These are phyloP conservation scores for Thalassiosira delicatula DNA, from an alignment of 352 stramenopile genomes.

Conservation along the genomic window DNA sequence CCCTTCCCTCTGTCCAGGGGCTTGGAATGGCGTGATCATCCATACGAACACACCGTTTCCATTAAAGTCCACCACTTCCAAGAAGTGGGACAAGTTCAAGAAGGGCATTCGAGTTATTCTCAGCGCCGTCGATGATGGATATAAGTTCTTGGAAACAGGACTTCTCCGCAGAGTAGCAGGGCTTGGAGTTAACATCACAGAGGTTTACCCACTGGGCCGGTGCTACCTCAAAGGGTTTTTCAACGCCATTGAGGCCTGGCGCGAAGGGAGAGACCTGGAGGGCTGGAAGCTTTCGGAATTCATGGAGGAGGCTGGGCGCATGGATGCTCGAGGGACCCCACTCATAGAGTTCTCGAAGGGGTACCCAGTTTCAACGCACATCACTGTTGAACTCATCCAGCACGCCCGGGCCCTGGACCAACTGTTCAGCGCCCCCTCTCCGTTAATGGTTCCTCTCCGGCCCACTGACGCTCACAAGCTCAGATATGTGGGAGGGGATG, in stretches of 20 bases:
- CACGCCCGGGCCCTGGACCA: background rate
- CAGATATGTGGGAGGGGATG: conserved; percentile 21
- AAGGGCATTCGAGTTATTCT: background rate
- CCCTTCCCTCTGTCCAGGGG: background rate
- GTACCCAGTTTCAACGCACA: background rate
- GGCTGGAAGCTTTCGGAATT: conserved; percentile 2
- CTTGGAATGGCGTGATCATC: conserved; percentile 2
- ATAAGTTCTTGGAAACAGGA: conserved; percentile 1
- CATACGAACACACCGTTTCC: conserved; percentile 8
- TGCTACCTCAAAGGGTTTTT: conserved; percentile 34
- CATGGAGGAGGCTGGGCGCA: background rate
- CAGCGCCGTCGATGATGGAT: background rate
- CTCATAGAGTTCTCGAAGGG: background rate
- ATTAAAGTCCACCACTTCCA: conserved; percentile 21
- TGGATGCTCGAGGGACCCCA: background rate
- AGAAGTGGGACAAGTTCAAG: conserved; percentile 22
- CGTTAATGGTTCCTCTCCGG: background rate
- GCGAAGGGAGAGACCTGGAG: conserved; percentile 6
- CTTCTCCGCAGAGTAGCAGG: conserved; percentile 13
- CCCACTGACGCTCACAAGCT: conserved; percentile 15
- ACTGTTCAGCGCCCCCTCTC: background rate
- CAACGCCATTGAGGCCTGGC: conserved; percentile 17
- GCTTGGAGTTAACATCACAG: conserved; percentile 28
- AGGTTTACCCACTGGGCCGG: conserved; percentile 3
- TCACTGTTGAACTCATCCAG: background rate